Conservation (phyloP, 768 basidiomycete species). For the Mycena kentingensis region DNA sequence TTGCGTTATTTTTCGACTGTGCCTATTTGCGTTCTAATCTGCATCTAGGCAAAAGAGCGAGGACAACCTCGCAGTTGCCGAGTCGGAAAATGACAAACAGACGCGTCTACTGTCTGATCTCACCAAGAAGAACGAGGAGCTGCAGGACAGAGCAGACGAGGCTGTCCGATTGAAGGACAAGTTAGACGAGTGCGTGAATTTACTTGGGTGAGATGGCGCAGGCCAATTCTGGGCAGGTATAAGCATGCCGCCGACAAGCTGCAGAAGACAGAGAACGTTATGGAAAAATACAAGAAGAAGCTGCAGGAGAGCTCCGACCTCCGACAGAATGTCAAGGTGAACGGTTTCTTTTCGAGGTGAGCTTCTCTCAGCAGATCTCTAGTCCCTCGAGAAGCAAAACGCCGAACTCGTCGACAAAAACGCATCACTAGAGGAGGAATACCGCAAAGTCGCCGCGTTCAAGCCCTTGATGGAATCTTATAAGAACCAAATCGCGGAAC, state of each 20-base stretch:
- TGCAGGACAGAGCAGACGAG: conserved; percentile 77
- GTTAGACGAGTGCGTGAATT: conserved; percentile 79
- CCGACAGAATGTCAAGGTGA: conserved; percentile 82
- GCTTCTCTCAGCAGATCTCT: conserved; percentile 19
- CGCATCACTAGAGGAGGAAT: conserved; percentile 89
- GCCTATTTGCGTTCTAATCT: conserved; percentile 24
- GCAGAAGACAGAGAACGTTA: conserved; percentile 94
- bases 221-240: conserved; percentile 52
- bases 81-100: conserved; percentile 83
- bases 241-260: conserved; percentile 90
- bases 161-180: conserved; percentile 85
- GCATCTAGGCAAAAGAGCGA: conserved; percentile 86
- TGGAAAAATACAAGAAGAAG: conserved; percentile 99
- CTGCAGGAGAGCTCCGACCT: conserved; percentile 92
- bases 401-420: conserved; percentile 90
- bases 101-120: conserved; percentile 67
- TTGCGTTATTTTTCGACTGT: conserved; percentile 46
- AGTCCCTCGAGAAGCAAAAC: conserved; percentile 93
- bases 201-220: background rate
- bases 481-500: conserved; percentile 79
- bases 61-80: conserved; percentile 82
- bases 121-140: conserved; percentile 77
- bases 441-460: conserved; percentile 80
- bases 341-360: too few relatives aligned
- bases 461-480: conserved; percentile 92